phyloP scores from a whole-genome alignment of 2,329 filamentous ascomycete species.

The Penicillium sp. region DNA sequence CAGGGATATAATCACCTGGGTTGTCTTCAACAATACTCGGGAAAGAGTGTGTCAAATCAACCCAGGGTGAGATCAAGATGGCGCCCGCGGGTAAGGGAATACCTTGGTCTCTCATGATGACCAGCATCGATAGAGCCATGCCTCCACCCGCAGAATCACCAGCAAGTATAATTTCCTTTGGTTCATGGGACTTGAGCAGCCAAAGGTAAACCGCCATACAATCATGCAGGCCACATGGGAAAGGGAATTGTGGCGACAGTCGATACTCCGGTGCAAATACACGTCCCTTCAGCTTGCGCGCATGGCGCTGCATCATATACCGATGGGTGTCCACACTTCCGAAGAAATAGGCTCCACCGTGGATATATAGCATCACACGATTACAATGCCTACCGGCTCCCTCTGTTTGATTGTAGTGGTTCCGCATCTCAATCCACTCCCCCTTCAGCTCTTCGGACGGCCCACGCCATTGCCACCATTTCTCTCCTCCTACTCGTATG shows the following conservation, averaged over 20 bases:
- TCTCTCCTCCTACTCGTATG: constrained; percentile 71
- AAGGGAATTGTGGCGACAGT: constrained; percentile 88
- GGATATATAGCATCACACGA: constrained; percentile 87
- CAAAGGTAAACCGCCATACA: constrained; percentile 85
- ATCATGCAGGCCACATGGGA: constrained; percentile 88
- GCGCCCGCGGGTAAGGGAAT: constrained; percentile 84
- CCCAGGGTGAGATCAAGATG: constrained; percentile 91
- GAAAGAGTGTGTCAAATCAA: constrained; percentile 92
- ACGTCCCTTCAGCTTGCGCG: constrained; percentile 84
- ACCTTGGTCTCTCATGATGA: constrained; percentile 76
- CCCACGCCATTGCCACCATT: constrained; percentile 85
- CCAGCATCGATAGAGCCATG: constrained; percentile 78
- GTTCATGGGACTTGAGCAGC: constrained; percentile 71
- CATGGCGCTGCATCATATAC: constrained; percentile 97
- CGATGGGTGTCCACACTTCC: constrained; percentile 93
- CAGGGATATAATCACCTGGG: constrained; percentile 81
- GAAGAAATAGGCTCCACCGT: constrained; percentile 94
- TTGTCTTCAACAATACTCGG: constrained; percentile 76
- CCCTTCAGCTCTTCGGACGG: constrained; percentile 67
- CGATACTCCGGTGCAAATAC: constrained; percentile 86
- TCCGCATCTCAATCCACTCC: constrained; percentile 96
- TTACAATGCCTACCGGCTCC: constrained; percentile 58
- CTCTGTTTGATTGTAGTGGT: constrained; percentile 72
- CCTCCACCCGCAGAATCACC: constrained; percentile 93
- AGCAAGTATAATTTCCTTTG: constrained; percentile 78